phyloP scores from a whole-genome alignment of 1,284 basidiomycete species.

The Heterobasidion irregulare region DNA sequence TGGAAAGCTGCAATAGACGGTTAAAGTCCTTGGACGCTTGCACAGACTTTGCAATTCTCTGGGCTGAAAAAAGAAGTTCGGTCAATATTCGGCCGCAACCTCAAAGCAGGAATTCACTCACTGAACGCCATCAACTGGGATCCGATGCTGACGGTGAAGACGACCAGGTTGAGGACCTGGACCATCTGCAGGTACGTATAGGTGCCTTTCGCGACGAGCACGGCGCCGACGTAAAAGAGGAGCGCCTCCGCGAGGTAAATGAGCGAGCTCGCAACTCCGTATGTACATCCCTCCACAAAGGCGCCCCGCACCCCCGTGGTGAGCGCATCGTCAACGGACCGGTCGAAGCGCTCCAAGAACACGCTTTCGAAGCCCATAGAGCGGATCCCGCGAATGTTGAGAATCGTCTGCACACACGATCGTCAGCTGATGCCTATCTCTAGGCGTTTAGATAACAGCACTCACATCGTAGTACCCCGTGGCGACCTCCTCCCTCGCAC shows the following conservation, averaged over 20 bases:
- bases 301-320: conserved; percentile 68
- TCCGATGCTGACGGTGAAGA: conserved; percentile 91
- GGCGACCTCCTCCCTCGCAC: conserved; percentile 76
- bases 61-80: conserved; percentile 39
- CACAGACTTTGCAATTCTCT: conserved; percentile 71
- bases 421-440: conserved; percentile 2
- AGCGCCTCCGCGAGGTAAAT: conserved; percentile 88
- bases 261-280: conserved; percentile 72
- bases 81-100: conserved; percentile 5
- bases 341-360: conserved; percentile 65
- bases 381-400: conserved; percentile 82
- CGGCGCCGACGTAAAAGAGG: conserved; percentile 84
- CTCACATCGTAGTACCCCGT: conserved; percentile 81
- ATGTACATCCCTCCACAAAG: conserved; percentile 78
- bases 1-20: conserved; percentile 53
- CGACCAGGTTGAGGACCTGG: conserved; percentile 83
- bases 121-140: conserved; percentile 85
- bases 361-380: conserved; percentile 83
- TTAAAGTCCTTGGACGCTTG: conserved; percentile 79
- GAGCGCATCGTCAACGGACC: conserved; percentile 54
- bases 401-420: conserved; percentile 47
- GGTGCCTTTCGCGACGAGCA: conserved; percentile 73
- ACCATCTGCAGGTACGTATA: conserved; percentile 87
- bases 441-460: conserved; percentile 7
- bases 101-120: conserved; percentile 31